phyloP scores from a whole-genome alignment of 2,329 filamentous ascomycete species.

The Aspergillus aculeatus region DNA sequence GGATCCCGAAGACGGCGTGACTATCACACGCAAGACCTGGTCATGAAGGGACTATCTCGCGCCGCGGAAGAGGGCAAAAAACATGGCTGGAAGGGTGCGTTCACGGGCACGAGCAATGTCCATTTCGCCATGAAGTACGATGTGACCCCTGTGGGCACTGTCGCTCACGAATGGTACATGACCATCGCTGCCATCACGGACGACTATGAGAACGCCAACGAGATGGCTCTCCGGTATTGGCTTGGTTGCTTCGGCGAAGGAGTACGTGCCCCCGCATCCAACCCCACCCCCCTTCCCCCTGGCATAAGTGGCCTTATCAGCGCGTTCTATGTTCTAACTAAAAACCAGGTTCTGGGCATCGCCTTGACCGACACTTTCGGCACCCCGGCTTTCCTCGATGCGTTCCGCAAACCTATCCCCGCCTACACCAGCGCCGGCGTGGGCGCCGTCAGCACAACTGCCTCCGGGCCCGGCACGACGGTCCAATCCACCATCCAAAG shows the following conservation, averaged over 20 bases:
- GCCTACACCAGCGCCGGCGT: constrained; percentile 41
- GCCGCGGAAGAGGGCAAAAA: constrained; percentile 70
- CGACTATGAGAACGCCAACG: constrained; percentile 81
- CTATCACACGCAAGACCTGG: constrained; percentile 90
- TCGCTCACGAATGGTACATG: constrained; percentile 99
- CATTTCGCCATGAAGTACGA: constrained; percentile 93
- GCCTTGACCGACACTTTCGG: constrained; percentile 96
- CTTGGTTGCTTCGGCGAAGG: constrained; percentile 84
- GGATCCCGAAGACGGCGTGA: constrained; percentile 85
- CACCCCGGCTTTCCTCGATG: constrained; percentile 80
- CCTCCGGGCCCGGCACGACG: constrained; percentile 45
- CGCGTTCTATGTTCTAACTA: background rate
- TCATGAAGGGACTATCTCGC: constrained; percentile 79
- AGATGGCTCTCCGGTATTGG: constrained; percentile 84
- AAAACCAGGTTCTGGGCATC: constrained; percentile 68
- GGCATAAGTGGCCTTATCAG: background rate
- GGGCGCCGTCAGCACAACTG: constrained; percentile 39
- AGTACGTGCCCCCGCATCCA: constrained; percentile 36
- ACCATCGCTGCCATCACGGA: constrained; percentile 87
- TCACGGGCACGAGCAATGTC: constrained; percentile 92
- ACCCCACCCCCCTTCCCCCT: too few relatives aligned
- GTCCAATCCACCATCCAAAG: constrained; percentile 40
- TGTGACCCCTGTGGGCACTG: constrained; percentile 80
- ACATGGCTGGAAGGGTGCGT: constrained; percentile 66
- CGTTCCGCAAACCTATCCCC: constrained; percentile 70